Evolutionary conservation across 2,329 filamentous ascomycete species (phyloP), one percentile per base, ranked within the genome.

Genomic region (Ascochyta pisi): DNA sequence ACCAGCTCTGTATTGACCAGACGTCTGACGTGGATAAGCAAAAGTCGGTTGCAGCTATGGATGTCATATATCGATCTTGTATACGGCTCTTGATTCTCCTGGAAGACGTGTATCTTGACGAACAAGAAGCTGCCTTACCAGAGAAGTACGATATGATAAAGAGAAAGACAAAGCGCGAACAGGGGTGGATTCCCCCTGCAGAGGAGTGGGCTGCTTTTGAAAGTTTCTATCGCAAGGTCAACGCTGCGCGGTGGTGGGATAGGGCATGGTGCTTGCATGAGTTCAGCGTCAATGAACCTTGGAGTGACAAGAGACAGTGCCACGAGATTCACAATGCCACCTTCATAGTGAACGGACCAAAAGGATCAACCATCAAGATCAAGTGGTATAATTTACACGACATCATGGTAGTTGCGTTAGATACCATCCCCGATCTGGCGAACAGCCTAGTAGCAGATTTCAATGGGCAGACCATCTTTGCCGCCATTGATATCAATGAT

Each of bases 261-360:
- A 47, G 62, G 22, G 62, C 62, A 1, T 64, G 62, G 62, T 64
- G 62, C 35, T 57, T 59, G 6, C 62, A 63, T 26, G 62, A 64
- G 19, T 64, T 61, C 37, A 59, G 33, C 27, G 48, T 61, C 6
- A 57, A 64, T n/a, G 58, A 63, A 23, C 60, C 62, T 0, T 57
- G 58, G 55, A 52, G n/a, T 8, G 42, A 57, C 10, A 44, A 47
- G 31, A 54, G 62, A 31, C 55, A 63, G 23, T 27, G 42, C 8
- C 6, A 59, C n/a, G 13, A 46, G 12, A 27, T 50, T 1, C 58
- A 56, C 15, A 56, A 63, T 8, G 62, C 62, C 7, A 63, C 58
- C 6, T 64, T 64, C 26, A 52, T 64, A 15, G 45, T 58, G 33
- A 57, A 63, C 23, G 60, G 60, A 1, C 60, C 60, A 9, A 15